These are phyloP conservation scores for Trematosphaeria pertusa DNA, from an alignment of 2,329 filamentous ascomycete genomes.

Conservation along the genomic window DNA sequence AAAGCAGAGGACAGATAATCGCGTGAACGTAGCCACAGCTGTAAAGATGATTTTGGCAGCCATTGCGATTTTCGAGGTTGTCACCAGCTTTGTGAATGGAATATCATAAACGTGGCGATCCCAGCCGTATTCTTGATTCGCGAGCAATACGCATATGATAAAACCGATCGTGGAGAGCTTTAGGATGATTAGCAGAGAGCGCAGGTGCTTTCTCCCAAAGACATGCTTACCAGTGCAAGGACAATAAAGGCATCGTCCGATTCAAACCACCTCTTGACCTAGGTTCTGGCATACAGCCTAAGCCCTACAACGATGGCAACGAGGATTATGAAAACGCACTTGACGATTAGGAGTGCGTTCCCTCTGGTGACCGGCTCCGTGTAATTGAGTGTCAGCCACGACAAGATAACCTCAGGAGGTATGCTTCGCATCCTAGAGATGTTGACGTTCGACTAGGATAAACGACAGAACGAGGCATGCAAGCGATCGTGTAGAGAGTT, in stretches of 20 bases:
- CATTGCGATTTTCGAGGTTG: constrained; percentile 49
- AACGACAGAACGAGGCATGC: background rate
- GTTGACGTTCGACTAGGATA: too few relatives aligned
- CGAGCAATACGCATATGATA: constrained; percentile 50
- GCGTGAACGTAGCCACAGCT: constrained; percentile 51
- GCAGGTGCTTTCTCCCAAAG: too few relatives aligned
- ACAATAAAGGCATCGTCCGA: constrained; percentile 52
- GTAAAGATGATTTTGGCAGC: constrained; percentile 52
- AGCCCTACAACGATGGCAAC: constrained; percentile 45
- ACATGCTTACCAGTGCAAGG: constrained; percentile 45
- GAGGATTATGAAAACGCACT: constrained; percentile 48
- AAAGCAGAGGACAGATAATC: constrained; percentile 54
- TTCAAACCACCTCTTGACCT: constrained; percentile 52
- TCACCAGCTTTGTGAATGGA: constrained; percentile 28
- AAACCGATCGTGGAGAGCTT: constrained; percentile 49
- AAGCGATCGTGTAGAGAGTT: background rate
- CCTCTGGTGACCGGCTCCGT: constrained; percentile 48
- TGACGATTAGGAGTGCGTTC: constrained; percentile 48
- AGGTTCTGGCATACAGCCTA: constrained; percentile 50
- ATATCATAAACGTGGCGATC: constrained; percentile 54
- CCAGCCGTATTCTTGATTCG: constrained; percentile 52
- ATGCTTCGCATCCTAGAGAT: constrained; percentile 39
- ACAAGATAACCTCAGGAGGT: constrained; percentile 40
- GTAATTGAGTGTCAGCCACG: constrained; percentile 52
- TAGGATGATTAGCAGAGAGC: too few relatives aligned